A percentile compares a stretch with the other conserved stretches of the same genome.
phyloP scores from a whole-genome alignment of 2,329 filamentous ascomycete genomes.

The Alternaria incomplexa region DNA sequence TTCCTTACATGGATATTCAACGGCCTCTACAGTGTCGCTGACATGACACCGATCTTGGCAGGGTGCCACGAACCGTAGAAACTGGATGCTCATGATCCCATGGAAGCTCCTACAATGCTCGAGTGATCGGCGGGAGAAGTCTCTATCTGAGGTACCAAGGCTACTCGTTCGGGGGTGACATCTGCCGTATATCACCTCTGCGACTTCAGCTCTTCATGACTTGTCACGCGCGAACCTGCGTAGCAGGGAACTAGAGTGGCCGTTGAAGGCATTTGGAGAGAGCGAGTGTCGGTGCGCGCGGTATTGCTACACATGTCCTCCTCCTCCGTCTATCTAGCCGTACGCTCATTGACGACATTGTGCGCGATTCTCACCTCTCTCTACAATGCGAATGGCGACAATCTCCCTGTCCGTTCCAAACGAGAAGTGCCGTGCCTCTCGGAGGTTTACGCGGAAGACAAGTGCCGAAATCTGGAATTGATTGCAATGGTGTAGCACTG shows the following conservation, averaged over 20 bases:
- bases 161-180: background rate
- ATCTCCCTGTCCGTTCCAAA: background rate
- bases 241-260: background rate
- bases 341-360: background rate
- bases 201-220: background rate
- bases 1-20: background rate
- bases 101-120: background rate
- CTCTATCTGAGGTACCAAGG: background rate
- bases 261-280: background rate
- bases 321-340: background rate
- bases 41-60: background rate
- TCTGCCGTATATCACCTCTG: slow-evolving; percentile 5
- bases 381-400: background rate
- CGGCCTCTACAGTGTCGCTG: background rate
- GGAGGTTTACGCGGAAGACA: slow-evolving; percentile 3
- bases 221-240: background rate
- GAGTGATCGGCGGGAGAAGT: background rate
- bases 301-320: background rate
- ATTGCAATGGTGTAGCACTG: background rate
- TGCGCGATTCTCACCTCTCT: background rate
- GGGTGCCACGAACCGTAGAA: background rate
- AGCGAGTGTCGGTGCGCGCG: background rate
- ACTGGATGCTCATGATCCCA: background rate
- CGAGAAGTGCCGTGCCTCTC: slow-evolving; percentile 1
- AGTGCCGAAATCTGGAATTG: slow-evolving; percentile 11